Conservation (phyloP, 2,329 filamentous ascomycete genomes). For the Curvularia sp. region DNA sequence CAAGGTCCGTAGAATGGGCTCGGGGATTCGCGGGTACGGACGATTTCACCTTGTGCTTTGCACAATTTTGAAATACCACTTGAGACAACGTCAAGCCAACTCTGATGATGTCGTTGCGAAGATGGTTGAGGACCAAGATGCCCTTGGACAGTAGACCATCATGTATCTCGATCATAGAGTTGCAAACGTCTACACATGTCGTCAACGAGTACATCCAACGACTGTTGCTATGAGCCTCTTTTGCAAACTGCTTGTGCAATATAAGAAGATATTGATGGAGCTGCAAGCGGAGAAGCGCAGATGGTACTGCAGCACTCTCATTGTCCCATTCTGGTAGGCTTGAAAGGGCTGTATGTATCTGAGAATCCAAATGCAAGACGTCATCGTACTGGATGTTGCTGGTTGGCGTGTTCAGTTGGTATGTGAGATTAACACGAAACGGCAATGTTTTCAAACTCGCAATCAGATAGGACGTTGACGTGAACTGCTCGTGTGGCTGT, state of each 20-base stretch:
- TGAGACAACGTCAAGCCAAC: constrained; percentile 37
- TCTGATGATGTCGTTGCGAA: constrained; percentile 43
- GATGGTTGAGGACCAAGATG: constrained; percentile 32
- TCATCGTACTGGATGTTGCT: constrained; percentile 41
- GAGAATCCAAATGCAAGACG: constrained; percentile 42
- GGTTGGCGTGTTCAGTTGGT: constrained; percentile 44
- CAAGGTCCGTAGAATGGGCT: constrained; percentile 12
- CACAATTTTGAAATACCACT: constrained; percentile 38
- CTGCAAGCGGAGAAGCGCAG: constrained; percentile 40
- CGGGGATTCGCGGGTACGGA: constrained; percentile 8
- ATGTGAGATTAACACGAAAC: constrained; percentile 42
- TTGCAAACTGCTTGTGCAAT: constrained; percentile 45
- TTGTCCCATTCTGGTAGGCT: constrained; percentile 37
- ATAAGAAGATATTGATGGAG: constrained; percentile 46
- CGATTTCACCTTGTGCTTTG: constrained; percentile 12
- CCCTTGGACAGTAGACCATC: constrained; percentile 31
- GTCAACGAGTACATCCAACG: constrained; percentile 45
- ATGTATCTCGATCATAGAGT: constrained; percentile 35
- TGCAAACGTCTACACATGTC: constrained; percentile 38
- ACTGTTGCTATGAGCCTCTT: constrained; percentile 30
- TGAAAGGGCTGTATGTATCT: constrained; percentile 34
- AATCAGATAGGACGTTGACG: constrained; percentile 39
- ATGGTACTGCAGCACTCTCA: constrained; percentile 23
- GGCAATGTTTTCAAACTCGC: constrained; percentile 36
- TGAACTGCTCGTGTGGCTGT: constrained; percentile 39